Base-by-base conservation (phyloP, 306 rosid species). In the Lathyrus oleraceus region DNA sequence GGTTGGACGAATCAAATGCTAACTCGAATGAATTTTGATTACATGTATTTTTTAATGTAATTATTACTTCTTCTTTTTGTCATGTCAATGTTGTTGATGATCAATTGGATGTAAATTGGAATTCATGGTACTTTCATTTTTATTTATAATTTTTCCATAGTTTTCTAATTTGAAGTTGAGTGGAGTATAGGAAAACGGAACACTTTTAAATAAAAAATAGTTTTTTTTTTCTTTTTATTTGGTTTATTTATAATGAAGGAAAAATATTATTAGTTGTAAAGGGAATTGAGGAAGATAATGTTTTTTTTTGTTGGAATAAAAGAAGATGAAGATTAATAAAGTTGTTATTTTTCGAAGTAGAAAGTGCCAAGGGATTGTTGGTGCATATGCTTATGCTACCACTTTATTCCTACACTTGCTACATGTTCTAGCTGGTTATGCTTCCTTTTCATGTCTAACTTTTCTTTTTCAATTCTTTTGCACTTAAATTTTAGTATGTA, bases 1-100 rank as follows among this genome's bases (percentile, higher is more conserved):
- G 63, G 30, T 51, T 76, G 44, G 71, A 42, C 3, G 86, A 70
- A 15, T 82, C 79, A 0, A 12, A 17, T n/a, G 69, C 36, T 19
- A 75, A 86, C 81, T 83, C 85, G 28, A 80, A 81, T 4, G 78
- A 81, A 74, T 83, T 80, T 81, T 87, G 88, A 89, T 80, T 70
- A 74, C 43, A 63, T 25, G 5, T 38, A 4, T 42, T 65, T 35
- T 12, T 35, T 30, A 14, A 13, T 70, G 75, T 75, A 42, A 57
- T 75, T 76, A 72, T n/a, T 30, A 4, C 0, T 17, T 47, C 25
- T 56, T 19, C 0, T 8, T 54, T 19, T 36, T 53, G 0, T 16
- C 19, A 45, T 69, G 65, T 61, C 21, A 47, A 68, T 27, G 72
- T 5, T 81, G 45, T 28, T 10, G 39, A 52, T 43, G 43, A 44